A percentile compares a stretch with the other conserved stretches of the same genome.
These are phyloP conservation scores for Oryza punctata DNA, from an alignment of 176 grass and related monocot species.

Conservation along the genomic window DNA sequence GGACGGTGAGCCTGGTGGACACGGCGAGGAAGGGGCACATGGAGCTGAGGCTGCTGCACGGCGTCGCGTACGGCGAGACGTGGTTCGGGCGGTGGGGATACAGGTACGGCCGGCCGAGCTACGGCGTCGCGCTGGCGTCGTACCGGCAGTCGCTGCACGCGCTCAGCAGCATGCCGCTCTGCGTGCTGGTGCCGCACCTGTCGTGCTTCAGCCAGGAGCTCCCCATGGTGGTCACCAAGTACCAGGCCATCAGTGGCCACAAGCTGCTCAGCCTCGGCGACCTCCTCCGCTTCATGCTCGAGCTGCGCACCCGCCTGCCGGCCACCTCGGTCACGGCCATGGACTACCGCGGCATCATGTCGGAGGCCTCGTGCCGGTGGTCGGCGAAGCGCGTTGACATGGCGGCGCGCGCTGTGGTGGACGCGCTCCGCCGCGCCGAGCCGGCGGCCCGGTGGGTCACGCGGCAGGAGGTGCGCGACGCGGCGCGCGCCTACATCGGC, in stretches of 20 bases:
- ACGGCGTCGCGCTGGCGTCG: slow-evolving; percentile 57
- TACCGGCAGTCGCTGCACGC: slow-evolving; percentile 73
- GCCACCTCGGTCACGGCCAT: slow-evolving; percentile 49
- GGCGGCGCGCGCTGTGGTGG: slow-evolving; percentile 81
- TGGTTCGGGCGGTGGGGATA: slow-evolving; percentile 95
- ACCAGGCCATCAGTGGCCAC: slow-evolving; percentile 74
- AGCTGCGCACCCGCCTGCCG: slow-evolving; percentile 64
- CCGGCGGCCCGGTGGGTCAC: slow-evolving; percentile 71
- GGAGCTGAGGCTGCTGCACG: slow-evolving; percentile 75
- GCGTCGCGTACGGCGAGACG: slow-evolving; percentile 74
- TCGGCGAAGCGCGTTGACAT: slow-evolving; percentile 81
- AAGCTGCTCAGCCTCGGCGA: slow-evolving; percentile 60
- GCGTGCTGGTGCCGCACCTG: slow-evolving; percentile 54
- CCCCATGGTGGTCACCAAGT: slow-evolving; percentile 64
- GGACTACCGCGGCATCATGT: slow-evolving; percentile 76
- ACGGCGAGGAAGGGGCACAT: slow-evolving; percentile 68
- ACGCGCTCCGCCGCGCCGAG: slow-evolving; percentile 72
- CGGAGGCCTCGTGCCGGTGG: slow-evolving; percentile 79
- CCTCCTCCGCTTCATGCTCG: slow-evolving; percentile 89
- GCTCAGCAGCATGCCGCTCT: slow-evolving; percentile 65
- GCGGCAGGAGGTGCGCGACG: slow-evolving; percentile 87
- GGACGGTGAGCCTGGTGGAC: slow-evolving; percentile 77
- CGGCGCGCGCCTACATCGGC: slow-evolving; percentile 75
- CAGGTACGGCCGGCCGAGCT: slow-evolving; percentile 64
- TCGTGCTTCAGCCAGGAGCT: slow-evolving; percentile 61